These are phyloP conservation scores for Pichia cactophila DNA, from an alignment of 1,139 yeast genomes.

Conservation along the genomic window DNA sequence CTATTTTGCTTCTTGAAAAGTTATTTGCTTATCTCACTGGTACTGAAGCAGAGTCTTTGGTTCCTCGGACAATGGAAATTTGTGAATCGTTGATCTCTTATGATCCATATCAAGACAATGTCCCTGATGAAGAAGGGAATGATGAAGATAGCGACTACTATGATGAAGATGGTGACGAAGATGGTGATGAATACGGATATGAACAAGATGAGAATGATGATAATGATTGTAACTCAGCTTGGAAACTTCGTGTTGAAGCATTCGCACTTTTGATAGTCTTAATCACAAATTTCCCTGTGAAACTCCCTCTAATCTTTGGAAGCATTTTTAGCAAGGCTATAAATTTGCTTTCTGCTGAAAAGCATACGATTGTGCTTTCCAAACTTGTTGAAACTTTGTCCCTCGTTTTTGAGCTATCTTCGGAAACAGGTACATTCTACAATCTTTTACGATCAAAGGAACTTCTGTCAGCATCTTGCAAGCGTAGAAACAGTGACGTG, in stretches of 20 bases:
- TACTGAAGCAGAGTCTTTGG: conserved; percentile 24
- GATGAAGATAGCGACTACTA: conserved; percentile 30
- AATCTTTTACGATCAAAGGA: conserved; percentile 20
- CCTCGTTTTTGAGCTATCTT: conserved; percentile 25
- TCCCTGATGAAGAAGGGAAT: conserved; percentile 25
- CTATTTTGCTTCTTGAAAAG: conserved; percentile 36
- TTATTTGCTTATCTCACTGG: conserved; percentile 27
- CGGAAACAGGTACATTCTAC: conserved; percentile 26
- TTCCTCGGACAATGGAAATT: conserved; percentile 30
- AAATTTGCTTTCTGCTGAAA: conserved; percentile 31
- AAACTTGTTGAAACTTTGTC: conserved; percentile 34
- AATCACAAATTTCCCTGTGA: conserved; percentile 31
- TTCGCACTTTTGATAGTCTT: conserved; percentile 17
- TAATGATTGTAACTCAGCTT: conserved; percentile 41
- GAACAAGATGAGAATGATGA: conserved; percentile 34
- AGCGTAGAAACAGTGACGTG: conserved; percentile 24
- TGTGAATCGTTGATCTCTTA: conserved; percentile 39
- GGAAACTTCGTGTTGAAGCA: conserved; percentile 49
- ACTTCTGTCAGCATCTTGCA: conserved; percentile 16
- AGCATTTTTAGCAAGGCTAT: conserved; percentile 23
- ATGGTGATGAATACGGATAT: conserved; percentile 36
- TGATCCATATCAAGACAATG: conserved; percentile 46
- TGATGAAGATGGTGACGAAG: conserved; percentile 42
- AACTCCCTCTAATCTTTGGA: conserved; percentile 24
- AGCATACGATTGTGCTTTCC: conserved; percentile 35